Percentiles rank a stretch among this genome's conserved stretches.
phyloP scores from a whole-genome alignment of 1,284 basidiomycete genomes.

The Leccinum griseonigrum region DNA sequence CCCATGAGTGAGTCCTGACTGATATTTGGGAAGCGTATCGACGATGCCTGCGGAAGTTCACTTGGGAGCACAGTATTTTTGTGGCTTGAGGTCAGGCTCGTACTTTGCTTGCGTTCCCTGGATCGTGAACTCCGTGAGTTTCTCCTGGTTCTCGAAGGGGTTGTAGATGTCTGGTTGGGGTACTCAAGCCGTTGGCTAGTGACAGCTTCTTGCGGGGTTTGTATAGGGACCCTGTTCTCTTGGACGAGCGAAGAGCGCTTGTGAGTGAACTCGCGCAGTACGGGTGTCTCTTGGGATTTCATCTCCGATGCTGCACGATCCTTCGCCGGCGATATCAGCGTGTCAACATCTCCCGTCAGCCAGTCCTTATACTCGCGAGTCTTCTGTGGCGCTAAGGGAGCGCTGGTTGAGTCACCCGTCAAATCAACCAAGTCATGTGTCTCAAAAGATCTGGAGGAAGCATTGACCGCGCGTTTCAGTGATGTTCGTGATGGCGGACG shows the following conservation, averaged over 20 bases:
- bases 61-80: slow-evolving; percentile 15
- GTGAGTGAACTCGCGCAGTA: slow-evolving; percentile 64
- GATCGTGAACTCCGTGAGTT: slow-evolving; percentile 29
- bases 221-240: slow-evolving; percentile 44
- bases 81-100: slow-evolving; percentile 6
- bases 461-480: slow-evolving; percentile 17
- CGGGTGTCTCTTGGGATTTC: slow-evolving; percentile 35
- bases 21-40: slow-evolving; percentile 11
- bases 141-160: slow-evolving; percentile 24
- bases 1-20: slow-evolving; percentile 6
- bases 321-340: slow-evolving; percentile 21
- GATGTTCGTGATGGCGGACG: slow-evolving; percentile 29
- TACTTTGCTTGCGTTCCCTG: slow-evolving; percentile 24
- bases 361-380: slow-evolving; percentile 51
- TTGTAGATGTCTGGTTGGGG: slow-evolving; percentile 18
- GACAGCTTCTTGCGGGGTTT: slow-evolving; percentile 47
- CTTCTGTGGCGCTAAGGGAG: slow-evolving; percentile 14
- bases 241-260: slow-evolving; percentile 68
- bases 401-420: slow-evolving; percentile 8
- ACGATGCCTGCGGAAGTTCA: slow-evolving; percentile 11
- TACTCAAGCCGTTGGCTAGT: slow-evolving; percentile 37
- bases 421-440: slow-evolving; percentile 23
- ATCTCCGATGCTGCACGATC: slow-evolving; percentile 14
- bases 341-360: slow-evolving; percentile 65
- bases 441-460: slow-evolving; percentile 18